Conservation (phyloP, 139 green algal genomes). For the Tetraselmis striata region DNA sequence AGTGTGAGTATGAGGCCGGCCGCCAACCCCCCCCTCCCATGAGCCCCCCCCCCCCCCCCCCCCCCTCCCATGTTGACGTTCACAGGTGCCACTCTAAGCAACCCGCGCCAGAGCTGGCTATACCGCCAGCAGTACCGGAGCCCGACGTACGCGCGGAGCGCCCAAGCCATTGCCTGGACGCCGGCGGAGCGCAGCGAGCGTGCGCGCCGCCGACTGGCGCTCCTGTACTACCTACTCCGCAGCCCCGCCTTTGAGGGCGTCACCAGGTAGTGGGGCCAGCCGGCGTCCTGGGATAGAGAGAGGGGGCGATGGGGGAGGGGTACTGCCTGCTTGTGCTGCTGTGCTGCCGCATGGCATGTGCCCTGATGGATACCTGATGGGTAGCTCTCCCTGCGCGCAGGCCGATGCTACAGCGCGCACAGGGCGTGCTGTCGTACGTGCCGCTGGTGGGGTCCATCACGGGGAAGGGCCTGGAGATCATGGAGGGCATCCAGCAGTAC, state of each 20-base stretch:
- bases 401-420: conserved; percentile 13
- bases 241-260: conserved; percentile 45
- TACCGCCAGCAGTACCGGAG: not conserved
- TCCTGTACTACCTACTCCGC: conserved; percentile 49
- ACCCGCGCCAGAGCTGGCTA: not conserved
- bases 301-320: too few species aligned
- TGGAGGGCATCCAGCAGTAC: conserved; percentile 54
- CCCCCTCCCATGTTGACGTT: not conserved
- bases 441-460: conserved; percentile 38
- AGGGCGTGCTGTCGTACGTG: conserved; percentile 16
- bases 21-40: not conserved
- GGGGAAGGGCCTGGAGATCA: conserved; percentile 39
- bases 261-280: too few species aligned
- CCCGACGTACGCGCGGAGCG: not conserved
- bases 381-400: too few species aligned
- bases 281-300: too few species aligned
- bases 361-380: not conserved
- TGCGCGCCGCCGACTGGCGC: conserved; percentile 18
- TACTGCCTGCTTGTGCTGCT: not conserved
- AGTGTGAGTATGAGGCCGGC: too few species aligned
- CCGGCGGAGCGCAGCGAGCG: conserved; percentile 30
- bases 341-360: not conserved
- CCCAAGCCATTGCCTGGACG: conserved; percentile 14
- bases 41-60: not conserved
- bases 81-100: not conserved